These are phyloP conservation scores for Achaetomium macrosporum DNA, from an alignment of 2,329 filamentous ascomycete species.

Conservation along the genomic window DNA sequence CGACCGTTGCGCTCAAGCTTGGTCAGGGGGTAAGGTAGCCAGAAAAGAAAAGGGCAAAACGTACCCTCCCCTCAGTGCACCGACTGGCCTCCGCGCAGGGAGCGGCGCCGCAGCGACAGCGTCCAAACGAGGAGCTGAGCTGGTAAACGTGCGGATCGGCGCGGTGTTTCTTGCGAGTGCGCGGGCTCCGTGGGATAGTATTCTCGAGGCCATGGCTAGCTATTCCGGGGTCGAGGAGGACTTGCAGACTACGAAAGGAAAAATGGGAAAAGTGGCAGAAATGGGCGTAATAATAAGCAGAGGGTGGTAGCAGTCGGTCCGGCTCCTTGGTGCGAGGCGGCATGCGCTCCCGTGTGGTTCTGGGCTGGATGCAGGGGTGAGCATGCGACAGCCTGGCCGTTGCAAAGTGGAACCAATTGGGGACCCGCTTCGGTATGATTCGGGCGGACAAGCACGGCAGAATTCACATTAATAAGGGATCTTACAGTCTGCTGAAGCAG, in stretches of 20 bases:
- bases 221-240: slow-evolving; percentile 1
- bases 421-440: slow-evolving; percentile 5
- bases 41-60: slow-evolving; percentile 25
- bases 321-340: neutral
- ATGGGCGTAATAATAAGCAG: neutral
- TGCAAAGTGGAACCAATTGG: slow-evolving; percentile 15
- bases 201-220: slow-evolving; percentile 42
- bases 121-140: slow-evolving; percentile 40
- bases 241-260: neutral
- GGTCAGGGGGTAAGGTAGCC: neutral
- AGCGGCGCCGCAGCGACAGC: slow-evolving; percentile 39
- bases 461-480: slow-evolving; percentile 8
- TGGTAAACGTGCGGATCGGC: slow-evolving; percentile 43
- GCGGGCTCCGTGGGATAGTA: slow-evolving; percentile 34
- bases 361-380: slow-evolving; percentile 5
- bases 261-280: neutral
- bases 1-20: neutral
- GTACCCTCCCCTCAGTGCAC: slow-evolving; percentile 57
- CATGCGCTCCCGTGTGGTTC: slow-evolving; percentile 5
- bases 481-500: no score
- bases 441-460: slow-evolving; percentile 20
- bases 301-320: neutral
- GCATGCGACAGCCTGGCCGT: slow-evolving; percentile 5
- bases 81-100: slow-evolving; percentile 52
- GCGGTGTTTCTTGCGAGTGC: slow-evolving; percentile 29